Percentiles rank a stretch among this genome's conserved stretches.
Conservation (phyloP, 257 asterid genomes). For the Parsonsia alboflavescens region DNA sequence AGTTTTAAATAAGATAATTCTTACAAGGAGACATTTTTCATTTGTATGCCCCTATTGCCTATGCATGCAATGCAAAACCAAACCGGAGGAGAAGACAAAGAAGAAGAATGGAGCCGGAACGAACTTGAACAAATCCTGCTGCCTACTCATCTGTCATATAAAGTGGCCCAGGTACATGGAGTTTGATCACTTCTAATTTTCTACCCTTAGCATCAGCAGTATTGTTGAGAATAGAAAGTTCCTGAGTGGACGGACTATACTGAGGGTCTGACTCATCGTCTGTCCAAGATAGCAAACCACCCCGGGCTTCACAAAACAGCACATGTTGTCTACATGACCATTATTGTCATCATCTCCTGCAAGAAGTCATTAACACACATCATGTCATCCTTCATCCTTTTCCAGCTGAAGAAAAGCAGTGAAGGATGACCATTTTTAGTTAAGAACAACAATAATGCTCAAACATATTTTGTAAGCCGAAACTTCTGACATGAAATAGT, state of each 20-base stretch:
- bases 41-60: neutral
- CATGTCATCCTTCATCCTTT: neutral
- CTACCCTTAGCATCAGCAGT: slow-evolving; percentile 70
- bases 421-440: neutral
- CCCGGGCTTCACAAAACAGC: slow-evolving; percentile 87
- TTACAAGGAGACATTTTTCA: neutral
- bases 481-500: neutral
- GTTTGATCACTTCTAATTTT: slow-evolving; percentile 75
- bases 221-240: slow-evolving; percentile 55
- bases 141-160: slow-evolving; percentile 76
- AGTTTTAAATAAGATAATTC: neutral
- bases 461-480: neutral
- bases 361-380: slow-evolving; percentile 1
- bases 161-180: slow-evolving; percentile 85
- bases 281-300: slow-evolving; percentile 88
- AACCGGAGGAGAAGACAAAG: neutral
- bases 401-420: neutral
- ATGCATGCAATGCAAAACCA: neutral
- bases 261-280: slow-evolving; percentile 76
- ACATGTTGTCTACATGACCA: slow-evolving; percentile 91
- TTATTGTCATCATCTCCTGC: slow-evolving; percentile 96
- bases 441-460: neutral
- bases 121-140: slow-evolving; percentile 60
- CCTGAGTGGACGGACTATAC: slow-evolving; percentile 61
- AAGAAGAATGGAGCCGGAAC: neutral